A percentile compares a stretch with the other conserved stretches of the same genome.
Conservation (phyloP, 2,329 filamentous ascomycete genomes). For the Aspergillus awamori region DNA sequence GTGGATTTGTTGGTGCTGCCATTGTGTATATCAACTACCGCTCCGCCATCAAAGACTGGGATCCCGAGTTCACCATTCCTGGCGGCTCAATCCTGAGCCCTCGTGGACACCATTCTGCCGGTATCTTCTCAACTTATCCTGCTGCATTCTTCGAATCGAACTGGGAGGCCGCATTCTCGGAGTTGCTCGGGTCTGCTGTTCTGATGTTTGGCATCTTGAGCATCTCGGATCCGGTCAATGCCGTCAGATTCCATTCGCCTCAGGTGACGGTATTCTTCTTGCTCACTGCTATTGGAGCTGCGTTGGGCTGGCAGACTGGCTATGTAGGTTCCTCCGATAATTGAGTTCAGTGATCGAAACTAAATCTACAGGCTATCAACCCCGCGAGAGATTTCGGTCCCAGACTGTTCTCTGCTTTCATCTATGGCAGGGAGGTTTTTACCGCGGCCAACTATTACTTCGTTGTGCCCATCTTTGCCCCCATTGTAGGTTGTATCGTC, state of each 20-base stretch:
- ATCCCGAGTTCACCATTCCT: conserved; percentile 35
- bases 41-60: conserved; percentile 35
- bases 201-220: conserved; percentile 35
- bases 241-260: conserved; percentile 28
- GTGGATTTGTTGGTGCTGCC: conserved; percentile 35
- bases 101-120: conserved; percentile 32
- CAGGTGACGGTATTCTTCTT: conserved; percentile 33
- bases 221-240: conserved; percentile 32
- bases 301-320: conserved; percentile 38
- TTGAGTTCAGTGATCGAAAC: background rate
- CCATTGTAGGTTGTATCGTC: conserved; percentile 31
- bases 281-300: conserved; percentile 32
- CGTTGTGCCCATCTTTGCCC: conserved; percentile 32
- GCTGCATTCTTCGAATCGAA: conserved; percentile 30
- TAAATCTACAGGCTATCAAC: conserved; percentile 30
- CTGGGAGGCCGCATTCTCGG: conserved; percentile 37
- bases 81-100: conserved; percentile 34
- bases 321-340: conserved; percentile 29
- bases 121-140: conserved; percentile 35
- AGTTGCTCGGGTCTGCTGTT: conserved; percentile 31
- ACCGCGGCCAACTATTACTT: conserved; percentile 33
- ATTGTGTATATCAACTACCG: conserved; percentile 37
- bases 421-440: conserved; percentile 36
- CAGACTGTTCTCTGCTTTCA: conserved; percentile 33
- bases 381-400: conserved; percentile 36